Percentiles rank a stretch among this genome's conserved stretches.
These are phyloP conservation scores for Hypoxylon rubiginosum DNA, from an alignment of 2,329 filamentous ascomycete genomes.

Conservation along the genomic window DNA sequence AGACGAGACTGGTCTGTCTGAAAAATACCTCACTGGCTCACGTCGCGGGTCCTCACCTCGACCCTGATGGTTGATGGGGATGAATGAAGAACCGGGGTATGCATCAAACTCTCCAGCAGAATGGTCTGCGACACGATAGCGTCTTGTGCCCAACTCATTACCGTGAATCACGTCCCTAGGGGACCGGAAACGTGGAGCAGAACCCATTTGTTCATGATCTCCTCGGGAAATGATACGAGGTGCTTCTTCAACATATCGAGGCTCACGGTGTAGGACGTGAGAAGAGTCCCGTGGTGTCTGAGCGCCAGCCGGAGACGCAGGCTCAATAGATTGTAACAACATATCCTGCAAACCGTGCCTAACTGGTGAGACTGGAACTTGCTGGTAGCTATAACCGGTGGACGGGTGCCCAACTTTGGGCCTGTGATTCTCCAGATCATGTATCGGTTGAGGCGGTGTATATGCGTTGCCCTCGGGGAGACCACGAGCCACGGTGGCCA, in stretches of 20 bases:
- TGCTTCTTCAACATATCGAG: constrained; percentile 39
- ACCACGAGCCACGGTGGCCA: constrained; percentile 18
- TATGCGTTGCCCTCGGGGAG: constrained; percentile 27
- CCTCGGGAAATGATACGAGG: constrained; percentile 43
- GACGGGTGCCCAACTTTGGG: constrained; percentile 53
- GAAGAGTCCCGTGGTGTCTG: constrained; percentile 30
- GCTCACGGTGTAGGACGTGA: constrained; percentile 38
- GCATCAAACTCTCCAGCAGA: constrained; percentile 39
- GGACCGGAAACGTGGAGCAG: constrained; percentile 37
- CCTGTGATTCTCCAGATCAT: constrained; percentile 43
- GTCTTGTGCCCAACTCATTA: constrained; percentile 43
- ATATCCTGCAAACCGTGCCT: constrained; percentile 51
- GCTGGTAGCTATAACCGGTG: constrained; percentile 30
- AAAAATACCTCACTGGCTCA: constrained; percentile 34
- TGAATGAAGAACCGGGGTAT: constrained; percentile 40
- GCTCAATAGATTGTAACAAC: constrained; percentile 52
- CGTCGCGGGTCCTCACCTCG: constrained; percentile 37
- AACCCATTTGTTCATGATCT: constrained; percentile 37
- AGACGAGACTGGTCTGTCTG: constrained; percentile 28
- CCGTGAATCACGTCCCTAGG: constrained; percentile 37
- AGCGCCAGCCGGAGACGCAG: constrained; percentile 45
- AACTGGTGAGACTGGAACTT: constrained; percentile 45
- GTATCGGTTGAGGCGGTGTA: constrained; percentile 40
- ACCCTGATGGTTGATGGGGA: constrained; percentile 41
- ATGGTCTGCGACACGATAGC: constrained; percentile 44